Conservation (phyloP, 257 asterid genomes). For the Capsicum chinense region DNA sequence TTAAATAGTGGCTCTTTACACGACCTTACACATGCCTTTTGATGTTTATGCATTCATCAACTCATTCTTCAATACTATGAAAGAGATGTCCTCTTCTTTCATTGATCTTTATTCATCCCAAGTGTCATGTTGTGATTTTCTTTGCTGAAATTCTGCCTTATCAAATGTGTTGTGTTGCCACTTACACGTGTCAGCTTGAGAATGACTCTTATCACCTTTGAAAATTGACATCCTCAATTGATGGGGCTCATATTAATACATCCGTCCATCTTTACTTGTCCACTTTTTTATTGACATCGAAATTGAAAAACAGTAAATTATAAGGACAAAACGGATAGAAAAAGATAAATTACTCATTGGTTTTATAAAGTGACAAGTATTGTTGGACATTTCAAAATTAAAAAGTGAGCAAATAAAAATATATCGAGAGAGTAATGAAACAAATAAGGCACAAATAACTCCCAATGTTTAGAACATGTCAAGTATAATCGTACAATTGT, state of each 20-base stretch:
- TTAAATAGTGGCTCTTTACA: not conserved
- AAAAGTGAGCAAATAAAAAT: no score
- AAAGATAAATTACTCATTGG: no score
- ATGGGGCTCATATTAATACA: not conserved
- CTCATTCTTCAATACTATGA: not conserved
- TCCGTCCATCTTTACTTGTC: no score
- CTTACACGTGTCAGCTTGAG: not conserved
- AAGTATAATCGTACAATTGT: not conserved
- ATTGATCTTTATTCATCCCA: not conserved
- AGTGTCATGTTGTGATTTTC: not conserved
- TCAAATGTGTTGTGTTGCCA: constrained; percentile 2
- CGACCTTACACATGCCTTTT: not conserved
- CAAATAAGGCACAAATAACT: not conserved
- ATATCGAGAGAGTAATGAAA: no score
- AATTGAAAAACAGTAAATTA: no score
- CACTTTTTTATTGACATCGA: no score
- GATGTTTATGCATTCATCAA: not conserved
- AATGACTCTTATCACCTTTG: not conserved
- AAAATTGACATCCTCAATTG: not conserved
- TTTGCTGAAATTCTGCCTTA: not conserved
- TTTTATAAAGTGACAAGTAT: no score
- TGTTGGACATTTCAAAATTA: no score
- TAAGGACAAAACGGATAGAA: no score
- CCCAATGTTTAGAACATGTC: not conserved
- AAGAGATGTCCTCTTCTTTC: not conserved